phyloP scores from a whole-genome alignment of 2,329 filamentous ascomycete genomes.

The Albifimbria verrucaria region DNA sequence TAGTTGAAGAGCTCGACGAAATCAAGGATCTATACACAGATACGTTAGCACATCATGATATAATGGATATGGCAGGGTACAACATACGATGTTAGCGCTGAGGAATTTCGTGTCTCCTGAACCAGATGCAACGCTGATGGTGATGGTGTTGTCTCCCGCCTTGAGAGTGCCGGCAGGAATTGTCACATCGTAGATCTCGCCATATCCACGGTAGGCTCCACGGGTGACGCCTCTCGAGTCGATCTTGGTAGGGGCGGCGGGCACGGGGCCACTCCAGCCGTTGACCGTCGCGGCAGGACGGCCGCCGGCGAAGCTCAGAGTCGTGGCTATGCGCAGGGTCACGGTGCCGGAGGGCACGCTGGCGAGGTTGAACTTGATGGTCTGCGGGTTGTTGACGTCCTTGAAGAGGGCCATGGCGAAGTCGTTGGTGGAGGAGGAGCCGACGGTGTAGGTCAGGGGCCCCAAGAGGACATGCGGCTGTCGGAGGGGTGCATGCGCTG shows the following conservation, averaged over 20 bases:
- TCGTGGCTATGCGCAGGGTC: slow-evolving; percentile 63
- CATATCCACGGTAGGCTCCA: slow-evolving; percentile 60
- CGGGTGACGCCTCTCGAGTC: slow-evolving; percentile 63
- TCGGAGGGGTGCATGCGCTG: slow-evolving; percentile 68
- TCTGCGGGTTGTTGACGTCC: slow-evolving; percentile 54
- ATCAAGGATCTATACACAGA: slow-evolving; percentile 18
- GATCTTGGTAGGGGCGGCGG: slow-evolving; percentile 57
- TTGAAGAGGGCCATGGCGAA: slow-evolving; percentile 69
- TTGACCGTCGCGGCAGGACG: slow-evolving; percentile 58
- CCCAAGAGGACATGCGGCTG: slow-evolving; percentile 60
- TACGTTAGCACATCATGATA: background rate
- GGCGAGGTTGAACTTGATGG: slow-evolving; percentile 56
- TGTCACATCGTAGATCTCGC: slow-evolving; percentile 61
- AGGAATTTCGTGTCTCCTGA: slow-evolving; percentile 53
- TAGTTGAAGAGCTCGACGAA: slow-evolving; percentile 23
- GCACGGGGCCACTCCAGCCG: slow-evolving; percentile 43
- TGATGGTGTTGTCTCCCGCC: slow-evolving; percentile 61
- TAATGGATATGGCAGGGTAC: background rate
- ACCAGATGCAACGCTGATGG: slow-evolving; percentile 56
- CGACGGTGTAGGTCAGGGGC: slow-evolving; percentile 59
- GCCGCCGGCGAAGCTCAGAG: slow-evolving; percentile 57
- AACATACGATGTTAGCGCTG: slow-evolving; percentile 50
- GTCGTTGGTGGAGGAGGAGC: slow-evolving; percentile 44
- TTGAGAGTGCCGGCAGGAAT: slow-evolving; percentile 58
- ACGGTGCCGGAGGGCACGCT: slow-evolving; percentile 46